Evolutionary conservation across 75 land plant genomes (phyloP).

Genomic region (Azolla pinnata): DNA sequence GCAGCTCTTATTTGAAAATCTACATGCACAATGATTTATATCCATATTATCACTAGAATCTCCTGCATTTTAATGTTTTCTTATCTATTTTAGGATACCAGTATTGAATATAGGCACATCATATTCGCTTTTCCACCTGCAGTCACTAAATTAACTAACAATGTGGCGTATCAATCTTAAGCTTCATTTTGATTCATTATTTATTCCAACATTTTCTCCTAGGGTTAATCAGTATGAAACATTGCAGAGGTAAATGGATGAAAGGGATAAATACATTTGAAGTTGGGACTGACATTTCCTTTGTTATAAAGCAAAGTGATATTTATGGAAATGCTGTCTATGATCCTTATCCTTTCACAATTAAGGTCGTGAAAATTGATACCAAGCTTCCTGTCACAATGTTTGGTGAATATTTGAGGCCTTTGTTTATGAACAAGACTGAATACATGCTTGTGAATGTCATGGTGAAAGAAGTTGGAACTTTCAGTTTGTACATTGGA

Average conservation of each 20-base stretch:
- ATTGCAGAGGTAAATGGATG: neutral
- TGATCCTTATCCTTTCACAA: neutral
- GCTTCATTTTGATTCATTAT: no score
- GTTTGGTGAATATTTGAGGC: neutral
- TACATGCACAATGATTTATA: no score
- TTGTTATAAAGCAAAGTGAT: neutral
- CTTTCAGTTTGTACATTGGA: neutral
- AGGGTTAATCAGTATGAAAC: neutral
- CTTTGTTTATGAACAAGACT: constrained; percentile 1
- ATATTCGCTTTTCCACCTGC: no score
- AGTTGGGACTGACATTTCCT: neutral
- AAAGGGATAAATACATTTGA: neutral
- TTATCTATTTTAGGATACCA: no score
- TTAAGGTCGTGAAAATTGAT: neutral
- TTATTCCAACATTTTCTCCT: no score
- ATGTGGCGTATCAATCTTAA: no score
- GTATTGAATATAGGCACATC: no score
- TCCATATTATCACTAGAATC: no score
- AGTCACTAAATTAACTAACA: no score
- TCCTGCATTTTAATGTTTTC: no score
- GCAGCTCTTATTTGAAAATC: no score
- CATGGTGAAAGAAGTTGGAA: neutral
- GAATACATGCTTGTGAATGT: neutral
- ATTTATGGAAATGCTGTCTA: constrained; percentile 2
- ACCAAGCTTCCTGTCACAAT: neutral